Evolutionary conservation across 2,329 filamentous ascomycete genomes (phyloP).

Genomic region (Epichloe elymi): DNA sequence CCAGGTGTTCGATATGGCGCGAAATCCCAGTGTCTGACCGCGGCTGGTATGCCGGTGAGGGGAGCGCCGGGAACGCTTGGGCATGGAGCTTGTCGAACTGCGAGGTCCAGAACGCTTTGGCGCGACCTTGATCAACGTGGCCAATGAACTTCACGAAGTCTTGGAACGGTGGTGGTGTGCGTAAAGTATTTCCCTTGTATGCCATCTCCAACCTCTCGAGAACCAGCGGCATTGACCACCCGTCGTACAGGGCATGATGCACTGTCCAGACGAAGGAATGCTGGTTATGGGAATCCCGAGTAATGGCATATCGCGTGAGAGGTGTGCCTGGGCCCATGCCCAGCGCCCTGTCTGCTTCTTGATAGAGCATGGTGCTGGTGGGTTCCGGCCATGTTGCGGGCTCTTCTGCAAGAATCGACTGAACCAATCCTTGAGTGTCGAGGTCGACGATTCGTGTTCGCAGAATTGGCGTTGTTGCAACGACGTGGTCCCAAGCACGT

Average conservation of each 20-base stretch:
- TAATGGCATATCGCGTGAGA: constrained; percentile 27
- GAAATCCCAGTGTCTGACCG: constrained; percentile 24
- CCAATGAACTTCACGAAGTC: constrained; percentile 25
- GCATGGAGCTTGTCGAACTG: neutral
- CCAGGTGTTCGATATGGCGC: neutral
- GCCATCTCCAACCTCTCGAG: constrained; percentile 26
- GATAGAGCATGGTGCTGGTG: constrained; percentile 19
- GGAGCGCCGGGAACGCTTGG: neutral
- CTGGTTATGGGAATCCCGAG: constrained; percentile 18
- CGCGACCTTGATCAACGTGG: neutral
- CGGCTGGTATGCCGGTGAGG: neutral
- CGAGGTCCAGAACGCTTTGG: neutral
- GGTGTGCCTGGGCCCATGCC: constrained; percentile 25
- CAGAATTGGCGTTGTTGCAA: constrained; percentile 1
- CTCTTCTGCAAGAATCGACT: neutral
- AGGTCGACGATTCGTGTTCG: constrained; percentile 4
- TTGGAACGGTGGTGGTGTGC: constrained; percentile 19
- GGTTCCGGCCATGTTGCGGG: constrained; percentile 14
- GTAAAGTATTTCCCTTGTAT: constrained; percentile 17
- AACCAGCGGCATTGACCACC: constrained; percentile 33
- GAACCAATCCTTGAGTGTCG: neutral
- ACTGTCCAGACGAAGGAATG: constrained; percentile 26
- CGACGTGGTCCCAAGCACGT: constrained; percentile 2
- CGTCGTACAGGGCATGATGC: constrained; percentile 39
- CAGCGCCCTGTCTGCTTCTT: constrained; percentile 21